Evolutionary conservation across 495 filamentous ascomycete genomes (phyloP).

Genomic region (Penicillium argentinense): DNA sequence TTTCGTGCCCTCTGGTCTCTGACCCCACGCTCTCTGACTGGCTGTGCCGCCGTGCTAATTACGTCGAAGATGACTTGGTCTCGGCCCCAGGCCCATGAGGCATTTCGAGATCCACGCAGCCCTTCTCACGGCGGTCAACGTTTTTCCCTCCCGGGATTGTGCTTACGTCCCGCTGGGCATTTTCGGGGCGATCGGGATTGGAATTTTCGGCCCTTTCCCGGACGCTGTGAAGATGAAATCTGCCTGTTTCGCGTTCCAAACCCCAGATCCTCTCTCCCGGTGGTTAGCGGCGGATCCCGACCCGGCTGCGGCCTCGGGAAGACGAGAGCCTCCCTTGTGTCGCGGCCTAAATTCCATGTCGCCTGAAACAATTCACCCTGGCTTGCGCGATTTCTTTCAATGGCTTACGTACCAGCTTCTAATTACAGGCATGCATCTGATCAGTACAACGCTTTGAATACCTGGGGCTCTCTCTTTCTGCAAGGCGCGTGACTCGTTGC

Average conservation of each 20-base stretch:
- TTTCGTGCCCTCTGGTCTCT: neutral
- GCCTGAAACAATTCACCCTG: conserved; percentile 2
- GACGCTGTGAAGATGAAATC: neutral
- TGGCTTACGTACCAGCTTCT: conserved; percentile 20
- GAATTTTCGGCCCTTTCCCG: neutral
- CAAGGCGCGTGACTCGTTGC: conserved; percentile 21
- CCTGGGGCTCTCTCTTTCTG: conserved; percentile 10
- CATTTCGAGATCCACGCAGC: conserved; percentile 1
- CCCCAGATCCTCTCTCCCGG: conserved; percentile 28
- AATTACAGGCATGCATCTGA: conserved; percentile 17
- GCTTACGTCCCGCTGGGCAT: neutral
- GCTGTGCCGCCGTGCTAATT: neutral
- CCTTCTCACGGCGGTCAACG: neutral
- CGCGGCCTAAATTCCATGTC: neutral
- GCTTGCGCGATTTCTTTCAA: conserved; percentile 25
- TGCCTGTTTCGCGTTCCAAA: neutral
- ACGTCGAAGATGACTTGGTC: conserved; percentile 2
- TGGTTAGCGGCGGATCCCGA: conserved; percentile 32
- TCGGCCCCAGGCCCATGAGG: neutral
- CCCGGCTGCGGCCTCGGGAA: conserved; percentile 25
- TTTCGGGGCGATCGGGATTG: neutral
- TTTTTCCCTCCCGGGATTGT: neutral
- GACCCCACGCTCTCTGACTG: neutral
- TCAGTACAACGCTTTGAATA: conserved; percentile 10
- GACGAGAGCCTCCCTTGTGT: conserved; percentile 2